A percentile compares a stretch with the other conserved stretches of the same genome.
phyloP scores from a whole-genome alignment of 148 eudicot genomes.

The Amaranthus cruentus region DNA sequence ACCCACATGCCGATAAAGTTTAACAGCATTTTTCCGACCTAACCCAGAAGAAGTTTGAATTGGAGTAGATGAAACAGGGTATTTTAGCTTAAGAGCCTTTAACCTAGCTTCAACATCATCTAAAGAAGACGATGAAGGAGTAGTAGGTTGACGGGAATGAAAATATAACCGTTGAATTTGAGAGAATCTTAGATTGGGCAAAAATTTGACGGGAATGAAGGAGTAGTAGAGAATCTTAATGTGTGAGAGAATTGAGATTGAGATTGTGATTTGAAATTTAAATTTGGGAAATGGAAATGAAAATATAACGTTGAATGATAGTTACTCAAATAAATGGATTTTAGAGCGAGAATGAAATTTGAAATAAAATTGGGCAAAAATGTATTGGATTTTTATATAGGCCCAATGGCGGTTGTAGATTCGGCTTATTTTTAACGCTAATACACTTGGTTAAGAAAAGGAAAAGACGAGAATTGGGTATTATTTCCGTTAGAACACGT shows the following conservation, averaged over 20 bases:
- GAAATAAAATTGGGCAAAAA: too few species aligned
- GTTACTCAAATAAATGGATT: too few species aligned
- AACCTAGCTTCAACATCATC: constrained; percentile 60
- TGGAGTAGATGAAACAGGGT: constrained; percentile 15
- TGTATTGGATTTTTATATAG: too few species aligned
- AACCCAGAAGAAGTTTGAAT: neutral
- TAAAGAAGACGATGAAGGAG: constrained; percentile 29
- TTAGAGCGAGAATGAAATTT: too few species aligned
- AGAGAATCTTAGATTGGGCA: neutral
- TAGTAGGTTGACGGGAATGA: neutral
- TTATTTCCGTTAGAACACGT: too few species aligned
- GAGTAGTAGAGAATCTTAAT: neutral
- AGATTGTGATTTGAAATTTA: neutral
- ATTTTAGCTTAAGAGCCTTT: constrained; percentile 55
- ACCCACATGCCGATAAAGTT: constrained; percentile 22
- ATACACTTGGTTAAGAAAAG: too few species aligned
- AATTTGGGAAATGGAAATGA: neutral
- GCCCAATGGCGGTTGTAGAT: too few species aligned
- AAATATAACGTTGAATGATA: too few species aligned
- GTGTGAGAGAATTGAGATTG: neutral
- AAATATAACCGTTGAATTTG: constrained; percentile 10
- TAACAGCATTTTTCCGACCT: constrained; percentile 42
- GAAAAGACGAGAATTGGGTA: too few species aligned
- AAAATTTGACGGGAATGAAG: too few species aligned
- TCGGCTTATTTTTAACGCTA: too few species aligned